Base-by-base conservation (phyloP, 495 filamentous ascomycete genomes). In the Cetradonia linearis region DNA sequence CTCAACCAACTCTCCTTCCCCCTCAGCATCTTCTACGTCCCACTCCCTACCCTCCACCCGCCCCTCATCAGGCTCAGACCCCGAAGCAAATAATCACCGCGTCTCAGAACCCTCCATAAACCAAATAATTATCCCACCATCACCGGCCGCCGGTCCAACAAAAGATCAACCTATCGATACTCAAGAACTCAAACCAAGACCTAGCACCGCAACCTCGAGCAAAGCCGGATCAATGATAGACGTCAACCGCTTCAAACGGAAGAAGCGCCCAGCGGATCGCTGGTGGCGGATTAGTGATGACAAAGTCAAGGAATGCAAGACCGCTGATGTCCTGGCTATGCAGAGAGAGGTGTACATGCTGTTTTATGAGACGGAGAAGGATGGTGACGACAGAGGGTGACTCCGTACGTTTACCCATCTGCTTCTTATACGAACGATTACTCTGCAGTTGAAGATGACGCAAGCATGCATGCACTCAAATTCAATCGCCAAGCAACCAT, bases 201-300 rank as follows among this genome's bases (percentile, higher is more conserved):
- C 55, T 23, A 55, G 44, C 30, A 47, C 36, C 4, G 36, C 59
- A 11, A 58, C 33, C n/a, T 47, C 44, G 23, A 57, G 34, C 33
- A 65, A 56, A 53, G 33, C 54, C 2, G 16, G 50, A 25, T 66
- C 63, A 1, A 53, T 44, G 4, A 27, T 57, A 10, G 63, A 63
- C 10, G 30, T 62, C 0, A 33, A 34, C 7, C 63, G 62, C 18
- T 55, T 67, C 55, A 61, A 64, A 25, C 61, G 62, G 37, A 80
- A 76, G 61, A 84, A 84, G 66, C 81, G 81, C 63, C 65, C 75
- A n/a, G 81, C 74, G 58, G 80, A 87, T 65, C 80, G 88, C 23
- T 99, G 93, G 93, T 99, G 93, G 93, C 82, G 93, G 16, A 96
- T 99, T 52, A 96, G 91, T 42, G 93, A 99, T 68, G 93, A 97